A percentile compares a stretch with the other conserved stretches of the same genome.
These are phyloP conservation scores for Aspergillus oerlinghausenensis DNA, from an alignment of 2,329 filamentous ascomycete species.

Conservation along the genomic window DNA sequence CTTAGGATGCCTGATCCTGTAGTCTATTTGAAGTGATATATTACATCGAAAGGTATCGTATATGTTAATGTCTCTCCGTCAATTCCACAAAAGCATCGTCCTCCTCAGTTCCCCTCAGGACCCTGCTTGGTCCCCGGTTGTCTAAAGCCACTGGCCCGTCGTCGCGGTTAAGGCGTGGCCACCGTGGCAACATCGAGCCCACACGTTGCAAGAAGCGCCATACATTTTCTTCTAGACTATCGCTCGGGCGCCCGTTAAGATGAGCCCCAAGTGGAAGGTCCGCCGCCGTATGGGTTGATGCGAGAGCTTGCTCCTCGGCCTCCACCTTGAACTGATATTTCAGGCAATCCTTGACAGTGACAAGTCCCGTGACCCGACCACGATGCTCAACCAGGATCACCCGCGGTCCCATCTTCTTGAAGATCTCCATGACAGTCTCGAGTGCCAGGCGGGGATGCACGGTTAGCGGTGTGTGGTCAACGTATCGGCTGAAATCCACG, in stretches of 20 bases:
- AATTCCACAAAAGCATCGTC: slow-evolving; percentile 46
- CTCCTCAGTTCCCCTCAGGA: slow-evolving; percentile 52
- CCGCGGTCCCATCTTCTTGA: slow-evolving; percentile 93
- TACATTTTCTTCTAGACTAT: slow-evolving; percentile 32
- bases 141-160: slow-evolving; percentile 10
- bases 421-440: slow-evolving; percentile 97
- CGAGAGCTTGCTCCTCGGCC: slow-evolving; percentile 63
- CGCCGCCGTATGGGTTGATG: slow-evolving; percentile 26
- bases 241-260: slow-evolving; percentile 13
- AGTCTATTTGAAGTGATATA: background rate
- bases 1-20: slow-evolving; percentile 2
- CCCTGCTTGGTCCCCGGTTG: slow-evolving; percentile 25
- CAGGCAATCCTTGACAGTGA: slow-evolving; percentile 94
- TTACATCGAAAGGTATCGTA: background rate
- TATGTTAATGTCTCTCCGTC: slow-evolving; percentile 30
- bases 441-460: slow-evolving; percentile 87
- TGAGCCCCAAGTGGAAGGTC: slow-evolving; percentile 21
- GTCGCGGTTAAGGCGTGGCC: slow-evolving; percentile 14
- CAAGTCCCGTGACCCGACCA: slow-evolving; percentile 74
- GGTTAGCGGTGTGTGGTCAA: slow-evolving; percentile 83
- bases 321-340: slow-evolving; percentile 98
- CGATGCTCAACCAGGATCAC: slow-evolving; percentile 91
- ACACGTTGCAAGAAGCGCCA: slow-evolving; percentile 36
- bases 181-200: slow-evolving; percentile 16
- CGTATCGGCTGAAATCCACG: slow-evolving; percentile 80